Percentiles rank a stretch among this genome's conserved stretches.
These are phyloP conservation scores for Penicillium lagena DNA, from an alignment of 495 filamentous ascomycete genomes.

Conservation along the genomic window DNA sequence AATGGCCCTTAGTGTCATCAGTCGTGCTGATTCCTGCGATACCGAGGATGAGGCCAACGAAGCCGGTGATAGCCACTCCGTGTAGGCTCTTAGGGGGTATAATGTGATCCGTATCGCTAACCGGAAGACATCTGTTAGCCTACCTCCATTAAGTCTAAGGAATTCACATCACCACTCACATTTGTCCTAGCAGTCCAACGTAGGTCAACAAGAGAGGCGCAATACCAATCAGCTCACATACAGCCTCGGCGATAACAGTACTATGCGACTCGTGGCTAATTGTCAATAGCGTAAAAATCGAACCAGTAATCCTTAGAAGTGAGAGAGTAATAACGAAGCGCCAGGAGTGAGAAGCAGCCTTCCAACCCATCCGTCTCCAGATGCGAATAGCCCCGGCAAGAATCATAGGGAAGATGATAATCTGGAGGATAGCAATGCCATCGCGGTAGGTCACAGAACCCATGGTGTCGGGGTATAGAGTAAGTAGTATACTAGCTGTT, in stretches of 20 bases:
- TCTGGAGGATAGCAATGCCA: conserved; percentile 25
- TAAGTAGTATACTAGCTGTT: too few species aligned
- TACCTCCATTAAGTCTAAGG: background rate
- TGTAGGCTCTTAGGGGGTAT: conserved; percentile 6
- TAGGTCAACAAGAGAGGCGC: conserved; percentile 22
- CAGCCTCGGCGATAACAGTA: conserved; percentile 9
- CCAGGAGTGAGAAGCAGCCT: conserved; percentile 18
- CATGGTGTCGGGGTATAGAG: conserved; percentile 4
- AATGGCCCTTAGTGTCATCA: background rate
- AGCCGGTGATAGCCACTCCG: conserved; percentile 5
- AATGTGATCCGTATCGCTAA: conserved; percentile 14
- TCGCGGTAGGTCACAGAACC: conserved; percentile 13
- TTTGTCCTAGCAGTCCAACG: conserved; percentile 20
- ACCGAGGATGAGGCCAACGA: conserved; percentile 23
- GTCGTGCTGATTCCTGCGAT: conserved; percentile 18
- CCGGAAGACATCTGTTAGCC: conserved; percentile 6
- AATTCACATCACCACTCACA: conserved; percentile 12
- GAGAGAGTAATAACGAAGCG: conserved; percentile 20
- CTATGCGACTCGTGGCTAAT: conserved; percentile 13
- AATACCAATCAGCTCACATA: conserved; percentile 26
- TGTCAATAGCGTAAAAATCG: conserved; percentile 13
- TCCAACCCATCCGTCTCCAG: conserved; percentile 23
- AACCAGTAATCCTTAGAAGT: conserved; percentile 20
- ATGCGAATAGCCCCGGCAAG: conserved; percentile 14
- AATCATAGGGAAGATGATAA: conserved; percentile 20